phyloP scores from a whole-genome alignment of 352 stramenopile genomes.

The Phytophthora vignae region DNA sequence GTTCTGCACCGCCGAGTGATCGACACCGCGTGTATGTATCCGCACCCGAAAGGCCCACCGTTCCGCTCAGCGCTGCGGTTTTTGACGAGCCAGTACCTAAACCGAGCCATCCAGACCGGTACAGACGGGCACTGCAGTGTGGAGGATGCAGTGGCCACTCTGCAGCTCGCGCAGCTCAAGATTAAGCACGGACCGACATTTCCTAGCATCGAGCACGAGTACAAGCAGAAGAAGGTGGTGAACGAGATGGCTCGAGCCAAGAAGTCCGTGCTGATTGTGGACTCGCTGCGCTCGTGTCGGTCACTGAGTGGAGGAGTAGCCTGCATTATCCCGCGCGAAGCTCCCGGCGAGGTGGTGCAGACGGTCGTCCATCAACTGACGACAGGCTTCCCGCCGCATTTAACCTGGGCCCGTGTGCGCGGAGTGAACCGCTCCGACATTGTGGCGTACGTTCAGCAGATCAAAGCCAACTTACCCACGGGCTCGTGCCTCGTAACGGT shows the following conservation, averaged over 20 bases:
- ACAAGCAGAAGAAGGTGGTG: constrained; percentile 83
- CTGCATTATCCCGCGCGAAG: constrained; percentile 66
- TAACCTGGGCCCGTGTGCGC: constrained; percentile 80
- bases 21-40: constrained; percentile 85
- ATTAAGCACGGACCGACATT: constrained; percentile 81
- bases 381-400: constrained; percentile 79
- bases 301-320: constrained; percentile 70
- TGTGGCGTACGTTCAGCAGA: constrained; percentile 36
- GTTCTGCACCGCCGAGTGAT: constrained; percentile 82
- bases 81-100: constrained; percentile 74
- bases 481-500: constrained; percentile 72
- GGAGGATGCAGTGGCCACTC: constrained; percentile 79
- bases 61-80: constrained; percentile 85
- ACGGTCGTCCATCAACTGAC: constrained; percentile 82
- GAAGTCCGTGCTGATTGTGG: constrained; percentile 83
- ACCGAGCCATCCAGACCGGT: constrained; percentile 76
- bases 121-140: constrained; percentile 82
- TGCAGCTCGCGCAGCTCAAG: constrained; percentile 82
- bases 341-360: constrained; percentile 52
- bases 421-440: constrained; percentile 56
- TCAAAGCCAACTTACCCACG: constrained; percentile 57
- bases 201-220: constrained; percentile 72
- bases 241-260: constrained; percentile 73
- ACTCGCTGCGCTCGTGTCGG: constrained; percentile 68
- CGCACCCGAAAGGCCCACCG: constrained; percentile 77